phyloP scores from a whole-genome alignment of 768 basidiomycete species.

The Tubosaeta sp. region DNA sequence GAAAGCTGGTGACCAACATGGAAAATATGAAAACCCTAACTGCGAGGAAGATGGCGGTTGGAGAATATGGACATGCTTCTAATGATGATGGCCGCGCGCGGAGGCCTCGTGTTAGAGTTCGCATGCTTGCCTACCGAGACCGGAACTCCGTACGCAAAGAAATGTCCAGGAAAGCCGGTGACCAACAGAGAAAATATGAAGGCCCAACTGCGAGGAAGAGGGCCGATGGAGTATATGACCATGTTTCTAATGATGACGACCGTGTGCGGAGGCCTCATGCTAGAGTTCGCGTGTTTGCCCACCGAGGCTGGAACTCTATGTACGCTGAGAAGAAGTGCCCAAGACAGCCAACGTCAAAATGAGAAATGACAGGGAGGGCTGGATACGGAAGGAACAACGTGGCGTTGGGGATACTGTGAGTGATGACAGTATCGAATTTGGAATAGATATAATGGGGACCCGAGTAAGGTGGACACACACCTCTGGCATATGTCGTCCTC shows the following conservation, averaged over 20 bases:
- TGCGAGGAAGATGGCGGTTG: background rate
- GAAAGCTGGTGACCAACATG: background rate
- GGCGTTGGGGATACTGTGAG: conserved; percentile 3
- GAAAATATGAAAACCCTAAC: background rate
- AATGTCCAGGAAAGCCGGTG: too few species aligned
- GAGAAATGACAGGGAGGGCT: background rate
- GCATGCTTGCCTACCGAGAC: too few species aligned
- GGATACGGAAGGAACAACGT: background rate
- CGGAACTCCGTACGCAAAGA: too few species aligned
- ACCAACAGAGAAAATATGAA: too few species aligned
- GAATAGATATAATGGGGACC: conserved; percentile 11
- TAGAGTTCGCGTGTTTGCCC: background rate
- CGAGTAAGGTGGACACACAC: background rate
- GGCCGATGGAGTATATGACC: too few species aligned
- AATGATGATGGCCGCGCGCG: too few species aligned
- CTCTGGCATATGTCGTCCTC: conserved; percentile 8
- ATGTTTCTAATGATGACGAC: background rate
- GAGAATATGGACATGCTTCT: background rate
- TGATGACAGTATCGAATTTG: background rate
- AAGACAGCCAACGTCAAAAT: background rate
- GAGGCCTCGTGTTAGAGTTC: too few species aligned
- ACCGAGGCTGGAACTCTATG: background rate
- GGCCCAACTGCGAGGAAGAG: too few species aligned
- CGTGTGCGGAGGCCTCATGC: background rate
- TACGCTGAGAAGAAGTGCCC: too few species aligned